Evolutionary conservation across 208 protist species (phyloP).

Genomic region (Trypanosoma cruzi): DNA sequence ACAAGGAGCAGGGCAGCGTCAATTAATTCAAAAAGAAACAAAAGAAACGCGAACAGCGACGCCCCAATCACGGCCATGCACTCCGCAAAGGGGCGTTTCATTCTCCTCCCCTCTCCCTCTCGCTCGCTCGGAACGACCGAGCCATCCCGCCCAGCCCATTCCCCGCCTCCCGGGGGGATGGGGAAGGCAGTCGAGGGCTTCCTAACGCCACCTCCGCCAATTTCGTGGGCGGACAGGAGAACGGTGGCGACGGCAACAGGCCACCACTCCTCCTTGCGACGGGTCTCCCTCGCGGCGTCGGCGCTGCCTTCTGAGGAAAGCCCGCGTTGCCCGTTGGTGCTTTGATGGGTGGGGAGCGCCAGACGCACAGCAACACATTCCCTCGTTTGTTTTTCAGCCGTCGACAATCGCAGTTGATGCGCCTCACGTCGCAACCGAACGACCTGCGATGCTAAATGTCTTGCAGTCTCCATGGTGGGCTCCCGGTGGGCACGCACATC

Average conservation of each 20-base stretch:
- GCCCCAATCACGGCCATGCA: too few species aligned
- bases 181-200: conserved; percentile 1
- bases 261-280: conserved; percentile 1
- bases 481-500: conserved; percentile 44
- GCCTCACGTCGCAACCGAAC: conserved; percentile 44
- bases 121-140: conserved; percentile 12
- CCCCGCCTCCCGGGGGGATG: not conserved
- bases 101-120: not conserved
- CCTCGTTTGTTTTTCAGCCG: not conserved
- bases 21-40: too few species aligned
- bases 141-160: conserved; percentile 20
- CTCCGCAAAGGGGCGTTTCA: too few species aligned
- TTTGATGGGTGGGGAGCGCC: not conserved
- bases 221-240: not conserved
- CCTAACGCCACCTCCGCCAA: conserved; percentile 19
- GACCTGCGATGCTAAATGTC: conserved; percentile 49
- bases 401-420: conserved; percentile 4
- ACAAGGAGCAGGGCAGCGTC: too few species aligned
- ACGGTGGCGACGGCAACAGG: conserved; percentile 1
- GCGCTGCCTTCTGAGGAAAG: not conserved
- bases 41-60: too few species aligned
- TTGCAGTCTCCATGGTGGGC: conserved; percentile 46
- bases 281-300: conserved; percentile 13
- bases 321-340: not conserved
- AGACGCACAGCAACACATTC: not conserved